A percentile compares a stretch with the other conserved stretches of the same genome.
Conservation (phyloP, 2,329 filamentous ascomycete species). For the Cladosporium austrohemisphaericum region DNA sequence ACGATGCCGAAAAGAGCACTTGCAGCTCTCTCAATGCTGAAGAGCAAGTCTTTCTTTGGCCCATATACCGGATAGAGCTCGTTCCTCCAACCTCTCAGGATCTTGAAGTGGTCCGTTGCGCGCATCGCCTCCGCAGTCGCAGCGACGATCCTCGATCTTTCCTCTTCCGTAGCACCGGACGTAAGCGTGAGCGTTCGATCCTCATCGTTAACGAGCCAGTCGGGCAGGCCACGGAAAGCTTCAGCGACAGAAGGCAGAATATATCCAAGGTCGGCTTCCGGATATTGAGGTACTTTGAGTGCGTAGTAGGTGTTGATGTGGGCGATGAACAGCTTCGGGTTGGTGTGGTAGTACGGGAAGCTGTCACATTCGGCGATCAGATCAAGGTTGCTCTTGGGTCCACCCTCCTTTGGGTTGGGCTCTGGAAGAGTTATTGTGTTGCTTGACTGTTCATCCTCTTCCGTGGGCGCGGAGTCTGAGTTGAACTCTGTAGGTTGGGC, state of each 20-base stretch:
- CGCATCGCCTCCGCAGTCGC: slow-evolving; percentile 65
- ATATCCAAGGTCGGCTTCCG: slow-evolving; percentile 59
- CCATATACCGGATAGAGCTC: slow-evolving; percentile 77
- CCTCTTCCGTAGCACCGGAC: slow-evolving; percentile 54
- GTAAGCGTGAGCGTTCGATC: slow-evolving; percentile 60
- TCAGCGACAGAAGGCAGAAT: slow-evolving; percentile 60
- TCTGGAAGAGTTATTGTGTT: slow-evolving; percentile 23
- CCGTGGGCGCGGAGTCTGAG: background rate
- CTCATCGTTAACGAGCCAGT: slow-evolving; percentile 58
- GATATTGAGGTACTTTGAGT: slow-evolving; percentile 64
- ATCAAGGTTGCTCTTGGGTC: slow-evolving; percentile 49
- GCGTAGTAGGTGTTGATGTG: slow-evolving; percentile 50
- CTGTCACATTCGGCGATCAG: slow-evolving; percentile 56
- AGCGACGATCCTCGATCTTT: slow-evolving; percentile 57
- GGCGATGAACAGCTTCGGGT: slow-evolving; percentile 53
- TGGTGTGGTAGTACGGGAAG: slow-evolving; percentile 69
- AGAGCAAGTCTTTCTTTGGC: slow-evolving; percentile 57
- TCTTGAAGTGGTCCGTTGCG: slow-evolving; percentile 64
- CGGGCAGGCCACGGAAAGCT: slow-evolving; percentile 52
- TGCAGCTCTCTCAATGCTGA: slow-evolving; percentile 73
- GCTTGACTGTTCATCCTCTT: background rate
- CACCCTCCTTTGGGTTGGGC: slow-evolving; percentile 28
- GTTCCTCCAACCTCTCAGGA: slow-evolving; percentile 74
- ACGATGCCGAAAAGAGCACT: slow-evolving; percentile 70
- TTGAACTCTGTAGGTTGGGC: slow-evolving; percentile 4